phyloP scores from a whole-genome alignment of 306 rosid species.

The Vigna nakashimae region DNA sequence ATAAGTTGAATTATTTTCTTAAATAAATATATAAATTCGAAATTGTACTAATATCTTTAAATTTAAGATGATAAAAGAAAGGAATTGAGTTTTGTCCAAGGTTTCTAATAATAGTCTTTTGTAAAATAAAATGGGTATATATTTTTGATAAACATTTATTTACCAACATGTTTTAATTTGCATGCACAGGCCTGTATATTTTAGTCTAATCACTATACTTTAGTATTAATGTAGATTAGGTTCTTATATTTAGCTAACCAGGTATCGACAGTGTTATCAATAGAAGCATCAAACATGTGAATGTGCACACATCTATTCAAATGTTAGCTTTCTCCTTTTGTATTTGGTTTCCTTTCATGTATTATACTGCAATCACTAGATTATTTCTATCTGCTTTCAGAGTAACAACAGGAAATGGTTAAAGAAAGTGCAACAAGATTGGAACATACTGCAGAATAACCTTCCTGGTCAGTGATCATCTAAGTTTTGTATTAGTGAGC shows the following conservation, averaged over 20 bases:
- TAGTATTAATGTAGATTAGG: conserved; percentile 30
- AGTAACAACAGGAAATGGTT: conserved; percentile 77
- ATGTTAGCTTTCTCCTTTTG: conserved; percentile 40
- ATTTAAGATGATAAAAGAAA: not conserved
- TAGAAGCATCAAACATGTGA: conserved; percentile 2
- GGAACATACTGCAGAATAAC: conserved; percentile 97
- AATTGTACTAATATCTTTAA: not conserved
- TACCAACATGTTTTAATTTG: not conserved
- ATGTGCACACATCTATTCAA: conserved; percentile 9
- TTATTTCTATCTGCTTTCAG: conserved; percentile 56
- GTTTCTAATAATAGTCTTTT: not conserved
- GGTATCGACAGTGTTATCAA: conserved; percentile 6
- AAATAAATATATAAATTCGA: not conserved
- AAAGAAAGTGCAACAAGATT: conserved; percentile 98
- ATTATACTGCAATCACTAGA: conserved; percentile 32
- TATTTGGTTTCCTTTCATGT: conserved; percentile 33
- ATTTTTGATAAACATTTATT: conserved; percentile 19
- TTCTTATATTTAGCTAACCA: conserved; percentile 36
- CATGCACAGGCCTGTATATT: conserved; percentile 22
- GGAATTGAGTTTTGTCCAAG: not conserved
- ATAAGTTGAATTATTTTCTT: not conserved
- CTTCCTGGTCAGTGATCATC: conserved; percentile 74
- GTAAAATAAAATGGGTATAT: not conserved
- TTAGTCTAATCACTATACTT: not conserved
- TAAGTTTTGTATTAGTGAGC: conserved; percentile 26